Evolutionary conservation across 306 rosid species (phyloP).

Genomic region (Cercis canadensis): DNA sequence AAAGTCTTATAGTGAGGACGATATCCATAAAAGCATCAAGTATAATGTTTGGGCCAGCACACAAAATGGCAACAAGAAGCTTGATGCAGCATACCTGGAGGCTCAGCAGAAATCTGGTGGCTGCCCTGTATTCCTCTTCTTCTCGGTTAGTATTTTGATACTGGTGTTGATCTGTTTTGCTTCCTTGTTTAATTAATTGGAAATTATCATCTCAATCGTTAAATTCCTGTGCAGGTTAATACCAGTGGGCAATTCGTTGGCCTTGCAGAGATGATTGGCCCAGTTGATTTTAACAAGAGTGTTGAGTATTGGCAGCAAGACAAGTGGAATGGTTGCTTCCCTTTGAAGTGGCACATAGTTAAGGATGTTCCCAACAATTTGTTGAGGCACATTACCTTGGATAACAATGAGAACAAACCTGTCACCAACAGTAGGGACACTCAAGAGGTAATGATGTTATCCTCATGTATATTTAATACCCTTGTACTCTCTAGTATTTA

Average conservation of each 20-base stretch:
- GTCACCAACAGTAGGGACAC: slow-evolving; percentile 97
- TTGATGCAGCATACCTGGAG: slow-evolving; percentile 91
- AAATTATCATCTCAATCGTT: not conserved
- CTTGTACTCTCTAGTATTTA: not conserved
- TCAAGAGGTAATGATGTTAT: slow-evolving; percentile 69
- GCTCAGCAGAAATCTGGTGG: slow-evolving; percentile 83
- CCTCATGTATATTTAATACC: not conserved
- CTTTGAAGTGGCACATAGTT: slow-evolving; percentile 93
- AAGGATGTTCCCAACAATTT: slow-evolving; percentile 95
- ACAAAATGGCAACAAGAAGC: slow-evolving; percentile 96
- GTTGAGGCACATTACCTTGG: slow-evolving; percentile 89
- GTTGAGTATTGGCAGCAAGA: slow-evolving; percentile 99
- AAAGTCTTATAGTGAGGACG: slow-evolving; percentile 96
- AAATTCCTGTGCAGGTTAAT: slow-evolving; percentile 64
- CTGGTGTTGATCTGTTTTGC: not conserved
- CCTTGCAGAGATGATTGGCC: slow-evolving; percentile 93
- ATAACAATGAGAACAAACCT: slow-evolving; percentile 95
- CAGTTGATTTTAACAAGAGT: slow-evolving; percentile 88
- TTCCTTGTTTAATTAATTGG: too few relatives aligned
- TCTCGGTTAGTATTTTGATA: slow-evolving; percentile 64
- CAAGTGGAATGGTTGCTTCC: slow-evolving; percentile 98
- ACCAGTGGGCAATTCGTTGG: slow-evolving; percentile 99
- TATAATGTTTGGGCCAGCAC: slow-evolving; percentile 99
- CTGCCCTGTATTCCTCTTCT: slow-evolving; percentile 80
- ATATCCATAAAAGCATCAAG: slow-evolving; percentile 94